Evolutionary conservation across 495 filamentous ascomycete genomes (phyloP), one percentile per base, ranked within the genome.

Genomic region (Stereocaulon alpinum): DNA sequence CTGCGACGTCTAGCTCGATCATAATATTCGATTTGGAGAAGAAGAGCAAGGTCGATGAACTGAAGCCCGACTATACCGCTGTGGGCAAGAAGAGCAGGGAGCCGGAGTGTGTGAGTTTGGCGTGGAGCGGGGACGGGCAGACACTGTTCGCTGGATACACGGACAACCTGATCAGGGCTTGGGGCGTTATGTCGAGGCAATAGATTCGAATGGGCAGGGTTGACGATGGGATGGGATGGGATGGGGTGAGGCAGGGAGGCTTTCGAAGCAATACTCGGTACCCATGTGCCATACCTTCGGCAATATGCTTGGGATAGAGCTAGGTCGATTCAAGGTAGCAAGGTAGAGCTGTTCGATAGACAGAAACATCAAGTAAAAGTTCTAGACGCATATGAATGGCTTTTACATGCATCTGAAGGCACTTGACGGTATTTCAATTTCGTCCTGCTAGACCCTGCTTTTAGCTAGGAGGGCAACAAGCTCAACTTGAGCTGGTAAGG

Each of bases 11-110:
- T 71, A 88, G 81, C 79, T 87, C 82, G 81, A 97, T 99, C 84
- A 97, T 96, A 84, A 97, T 99, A 82, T 99, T 99, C 79, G 93
- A 99, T 74, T 84, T 99, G 67, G 93, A 99, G 89, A 99, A 99
- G 91, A 97, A 99, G 89, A 92, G 86, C 85, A 97, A 97, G 86
- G 93, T 99, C 65, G 93, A 99, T 69, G 93, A 97, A 84, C 83
- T 99, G 74, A 96, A 95, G 88, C 94, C 94, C 64, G 94, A 98
- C 71, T 96, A 94, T 80, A 82, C 89, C 63, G 83, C 90, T 70
- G 86, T 91, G 72, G 91, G 93, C 78, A 96, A 96, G 91, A 97
- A 97, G 91, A 88, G 82, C 83, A 81, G 91, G 74, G 93, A 96
- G 78, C 94, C 94, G 64, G 93, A 99, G 87, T 96, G 92, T 79